Evolutionary conservation across 139 green algal species (phyloP).

Genomic region (Asterochloris erici): DNA sequence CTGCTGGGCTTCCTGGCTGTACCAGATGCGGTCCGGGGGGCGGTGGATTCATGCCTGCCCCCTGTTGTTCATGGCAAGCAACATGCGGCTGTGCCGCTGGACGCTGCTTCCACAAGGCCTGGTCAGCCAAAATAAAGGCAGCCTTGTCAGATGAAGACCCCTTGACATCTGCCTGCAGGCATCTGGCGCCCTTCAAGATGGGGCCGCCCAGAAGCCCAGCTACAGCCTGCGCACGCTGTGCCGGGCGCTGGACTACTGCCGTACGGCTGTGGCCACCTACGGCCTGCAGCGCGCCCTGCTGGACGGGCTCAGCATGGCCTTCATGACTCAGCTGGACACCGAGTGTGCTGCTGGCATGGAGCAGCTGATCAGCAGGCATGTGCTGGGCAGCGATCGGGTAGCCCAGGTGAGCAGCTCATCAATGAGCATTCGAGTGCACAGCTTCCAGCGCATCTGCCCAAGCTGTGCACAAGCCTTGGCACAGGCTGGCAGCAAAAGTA

Average conservation of each 20-base stretch:
- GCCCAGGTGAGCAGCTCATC: too few species aligned
- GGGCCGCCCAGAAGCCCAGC: conserved; percentile 76
- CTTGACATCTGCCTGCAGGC: conserved; percentile 22
- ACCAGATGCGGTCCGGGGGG: neutral
- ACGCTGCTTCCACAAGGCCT: neutral
- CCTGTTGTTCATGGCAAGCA: neutral
- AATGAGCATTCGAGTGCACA: too few species aligned
- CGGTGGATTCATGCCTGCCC: neutral
- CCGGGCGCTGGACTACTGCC: conserved; percentile 86
- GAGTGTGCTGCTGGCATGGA: conserved; percentile 51
- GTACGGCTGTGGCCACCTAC: conserved; percentile 66
- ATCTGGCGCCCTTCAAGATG: conserved; percentile 70
- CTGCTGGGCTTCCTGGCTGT: neutral
- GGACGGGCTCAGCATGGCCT: conserved; percentile 94
- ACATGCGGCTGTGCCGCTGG: too few species aligned
- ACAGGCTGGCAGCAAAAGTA: too few species aligned
- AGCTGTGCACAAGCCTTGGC: too few species aligned
- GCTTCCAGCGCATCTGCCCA: too few species aligned
- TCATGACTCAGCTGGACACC: conserved; percentile 81
- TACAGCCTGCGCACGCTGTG: conserved; percentile 95
- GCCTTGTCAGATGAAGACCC: too few species aligned
- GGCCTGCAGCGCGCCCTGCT: conserved; percentile 84
- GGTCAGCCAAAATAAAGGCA: neutral
- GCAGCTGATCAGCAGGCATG: conserved; percentile 57
- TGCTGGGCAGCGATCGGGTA: conserved; percentile 14